A percentile compares a stretch with the other conserved stretches of the same genome.
Conservation (phyloP, 257 asterid species). For the Sherardia arvensis region DNA sequence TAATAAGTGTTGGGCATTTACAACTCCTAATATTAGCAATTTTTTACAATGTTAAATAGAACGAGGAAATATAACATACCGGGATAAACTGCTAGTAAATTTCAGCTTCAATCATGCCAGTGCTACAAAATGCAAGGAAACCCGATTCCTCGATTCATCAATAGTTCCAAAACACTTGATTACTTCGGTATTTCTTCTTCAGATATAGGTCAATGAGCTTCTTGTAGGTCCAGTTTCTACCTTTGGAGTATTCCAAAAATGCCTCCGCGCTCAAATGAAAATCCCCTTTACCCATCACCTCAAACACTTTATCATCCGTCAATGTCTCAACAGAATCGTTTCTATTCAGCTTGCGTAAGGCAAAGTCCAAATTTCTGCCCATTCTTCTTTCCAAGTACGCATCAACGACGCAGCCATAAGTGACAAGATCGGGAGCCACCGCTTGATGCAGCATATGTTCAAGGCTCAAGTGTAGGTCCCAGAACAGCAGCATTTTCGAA, state of each 20-base stretch:
- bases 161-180: slow-evolving; percentile 88
- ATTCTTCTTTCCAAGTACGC: slow-evolving; percentile 70
- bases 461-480: slow-evolving; percentile 88
- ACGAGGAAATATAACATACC: not conserved
- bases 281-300: slow-evolving; percentile 87
- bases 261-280: slow-evolving; percentile 67
- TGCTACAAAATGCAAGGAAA: not conserved
- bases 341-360: slow-evolving; percentile 34
- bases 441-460: slow-evolving; percentile 78
- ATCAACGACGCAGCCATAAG: slow-evolving; percentile 77
- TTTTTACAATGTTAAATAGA: not conserved
- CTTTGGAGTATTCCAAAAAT: slow-evolving; percentile 37
- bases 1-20: not conserved
- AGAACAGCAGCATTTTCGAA: slow-evolving; percentile 76
- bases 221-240: slow-evolving; percentile 49
- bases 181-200: slow-evolving; percentile 53
- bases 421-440: slow-evolving; percentile 80
- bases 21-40: not conserved
- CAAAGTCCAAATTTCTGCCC: slow-evolving; percentile 67
- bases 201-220: slow-evolving; percentile 48
- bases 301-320: slow-evolving; percentile 67
- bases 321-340: slow-evolving; percentile 27
- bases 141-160: slow-evolving; percentile 22
- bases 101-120: not conserved
- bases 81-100: not conserved